These are phyloP conservation scores for Nicotiana rustica DNA, from an alignment of 305 asterid species.

Conservation along the genomic window DNA sequence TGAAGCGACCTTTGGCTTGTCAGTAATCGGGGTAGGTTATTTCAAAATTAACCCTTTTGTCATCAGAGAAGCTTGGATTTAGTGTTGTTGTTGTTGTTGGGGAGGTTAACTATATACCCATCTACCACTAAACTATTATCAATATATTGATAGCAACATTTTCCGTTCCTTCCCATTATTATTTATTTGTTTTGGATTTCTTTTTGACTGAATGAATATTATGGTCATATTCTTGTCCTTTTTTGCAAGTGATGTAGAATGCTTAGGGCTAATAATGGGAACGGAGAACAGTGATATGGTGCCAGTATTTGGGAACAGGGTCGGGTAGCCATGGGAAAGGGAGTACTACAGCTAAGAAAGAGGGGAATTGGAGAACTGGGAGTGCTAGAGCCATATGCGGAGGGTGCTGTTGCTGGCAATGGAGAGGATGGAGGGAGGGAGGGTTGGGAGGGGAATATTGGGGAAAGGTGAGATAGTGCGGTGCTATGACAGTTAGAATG, in stretches of 20 bases:
- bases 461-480: background rate
- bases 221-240: background rate
- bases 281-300: background rate
- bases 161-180: background rate
- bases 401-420: background rate
- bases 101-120: background rate
- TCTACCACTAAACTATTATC: background rate
- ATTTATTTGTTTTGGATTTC: background rate
- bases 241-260: background rate
- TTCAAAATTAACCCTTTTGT: background rate
- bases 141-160: background rate
- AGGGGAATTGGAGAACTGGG: background rate
- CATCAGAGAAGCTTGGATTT: constrained; percentile 19
- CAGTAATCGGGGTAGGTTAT: background rate
- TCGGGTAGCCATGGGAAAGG: background rate
- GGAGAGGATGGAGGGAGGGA: background rate
- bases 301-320: background rate
- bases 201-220: background rate
- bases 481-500: background rate
- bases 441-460: constrained; percentile 8
- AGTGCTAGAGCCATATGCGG: background rate
- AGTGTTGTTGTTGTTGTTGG: background rate
- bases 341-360: background rate
- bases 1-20: background rate
- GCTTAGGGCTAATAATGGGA: background rate